Evolutionary conservation across 2,329 filamentous ascomycete species (phyloP).

Genomic region (Aspergillus pseudotamarii): DNA sequence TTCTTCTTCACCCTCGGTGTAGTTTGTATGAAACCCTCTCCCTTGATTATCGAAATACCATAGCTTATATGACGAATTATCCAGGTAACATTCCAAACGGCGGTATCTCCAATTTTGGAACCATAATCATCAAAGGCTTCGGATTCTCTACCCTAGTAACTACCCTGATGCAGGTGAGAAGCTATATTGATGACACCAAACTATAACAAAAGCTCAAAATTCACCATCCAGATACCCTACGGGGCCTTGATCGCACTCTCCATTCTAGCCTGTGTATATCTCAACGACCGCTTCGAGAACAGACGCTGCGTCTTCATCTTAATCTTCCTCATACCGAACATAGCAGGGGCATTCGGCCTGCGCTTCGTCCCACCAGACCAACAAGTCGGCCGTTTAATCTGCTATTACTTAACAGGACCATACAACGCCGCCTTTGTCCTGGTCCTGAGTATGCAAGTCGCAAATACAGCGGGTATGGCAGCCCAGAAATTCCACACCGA

Average conservation of each 20-base stretch:
- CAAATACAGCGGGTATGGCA: slow-evolving; percentile 45
- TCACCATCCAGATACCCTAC: slow-evolving; percentile 46
- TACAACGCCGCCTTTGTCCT: slow-evolving; percentile 59
- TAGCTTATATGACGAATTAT: neutral
- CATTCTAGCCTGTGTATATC: slow-evolving; percentile 52
- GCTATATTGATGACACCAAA: neutral
- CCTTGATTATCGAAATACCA: neutral
- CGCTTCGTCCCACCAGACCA: slow-evolving; percentile 55
- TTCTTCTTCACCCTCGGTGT: slow-evolving; percentile 58
- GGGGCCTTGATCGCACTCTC: slow-evolving; percentile 54
- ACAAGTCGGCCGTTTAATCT: slow-evolving; percentile 58
- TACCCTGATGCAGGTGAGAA: slow-evolving; percentile 52
- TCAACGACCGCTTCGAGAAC: slow-evolving; percentile 52
- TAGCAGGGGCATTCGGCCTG: slow-evolving; percentile 61
- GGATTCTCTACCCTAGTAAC: slow-evolving; percentile 59
- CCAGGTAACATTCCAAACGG: slow-evolving; percentile 57
- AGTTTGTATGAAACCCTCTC: slow-evolving; percentile 36
- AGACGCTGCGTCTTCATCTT: slow-evolving; percentile 57
- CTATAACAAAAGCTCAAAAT: neutral
- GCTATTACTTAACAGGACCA: slow-evolving; percentile 60
- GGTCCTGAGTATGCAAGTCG: slow-evolving; percentile 50
- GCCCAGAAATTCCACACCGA: neutral
- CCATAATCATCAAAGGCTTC: slow-evolving; percentile 61
- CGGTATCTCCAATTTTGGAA: slow-evolving; percentile 62
- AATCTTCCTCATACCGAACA: slow-evolving; percentile 61